Evolutionary conservation across 495 filamentous ascomycete genomes (phyloP).

Genomic region (Hypomontagnella monticulosa): DNA sequence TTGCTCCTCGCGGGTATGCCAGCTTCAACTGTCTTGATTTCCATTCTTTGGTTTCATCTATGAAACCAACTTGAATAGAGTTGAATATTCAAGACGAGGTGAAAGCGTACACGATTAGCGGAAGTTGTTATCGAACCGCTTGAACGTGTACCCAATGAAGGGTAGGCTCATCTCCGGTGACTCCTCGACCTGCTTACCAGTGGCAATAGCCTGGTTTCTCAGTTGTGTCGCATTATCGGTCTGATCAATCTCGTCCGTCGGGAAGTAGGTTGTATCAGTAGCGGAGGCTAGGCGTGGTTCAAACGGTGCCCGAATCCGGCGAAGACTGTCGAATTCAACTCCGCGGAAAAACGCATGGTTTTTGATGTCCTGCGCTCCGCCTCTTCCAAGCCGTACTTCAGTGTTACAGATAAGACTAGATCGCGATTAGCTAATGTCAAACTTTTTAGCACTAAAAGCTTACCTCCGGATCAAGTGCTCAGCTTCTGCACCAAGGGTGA

Average conservation of each 20-base stretch:
- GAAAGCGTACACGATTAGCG: slow-evolving; percentile 47
- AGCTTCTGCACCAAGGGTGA: slow-evolving; percentile 84
- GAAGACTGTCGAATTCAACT: slow-evolving; percentile 90
- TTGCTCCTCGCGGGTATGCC: neutral
- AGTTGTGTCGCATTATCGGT: slow-evolving; percentile 80
- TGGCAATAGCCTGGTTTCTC: slow-evolving; percentile 61
- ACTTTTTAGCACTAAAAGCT: slow-evolving; percentile 30
- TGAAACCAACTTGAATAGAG: neutral
- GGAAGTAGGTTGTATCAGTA: slow-evolving; percentile 98
- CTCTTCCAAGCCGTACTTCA: slow-evolving; percentile 85
- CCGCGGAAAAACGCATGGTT: slow-evolving; percentile 94
- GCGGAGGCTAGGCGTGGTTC: slow-evolving; percentile 91
- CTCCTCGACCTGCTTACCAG: slow-evolving; percentile 54
- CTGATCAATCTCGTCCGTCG: slow-evolving; percentile 96
- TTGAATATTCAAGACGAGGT: slow-evolving; percentile 1
- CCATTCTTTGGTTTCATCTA: neutral
- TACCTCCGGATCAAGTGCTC: slow-evolving; percentile 89
- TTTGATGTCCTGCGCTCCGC: slow-evolving; percentile 90
- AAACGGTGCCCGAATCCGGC: slow-evolving; percentile 92
- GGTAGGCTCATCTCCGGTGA: slow-evolving; percentile 90
- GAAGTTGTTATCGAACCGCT: slow-evolving; percentile 88
- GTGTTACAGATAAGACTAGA: slow-evolving; percentile 90
- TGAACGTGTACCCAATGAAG: slow-evolving; percentile 99
- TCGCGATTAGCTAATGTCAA: slow-evolving; percentile 23
- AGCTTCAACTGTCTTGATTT: slow-evolving; percentile 4